Conservation (phyloP, 2,329 filamentous ascomycete genomes). For the Fusarium sp. region DNA sequence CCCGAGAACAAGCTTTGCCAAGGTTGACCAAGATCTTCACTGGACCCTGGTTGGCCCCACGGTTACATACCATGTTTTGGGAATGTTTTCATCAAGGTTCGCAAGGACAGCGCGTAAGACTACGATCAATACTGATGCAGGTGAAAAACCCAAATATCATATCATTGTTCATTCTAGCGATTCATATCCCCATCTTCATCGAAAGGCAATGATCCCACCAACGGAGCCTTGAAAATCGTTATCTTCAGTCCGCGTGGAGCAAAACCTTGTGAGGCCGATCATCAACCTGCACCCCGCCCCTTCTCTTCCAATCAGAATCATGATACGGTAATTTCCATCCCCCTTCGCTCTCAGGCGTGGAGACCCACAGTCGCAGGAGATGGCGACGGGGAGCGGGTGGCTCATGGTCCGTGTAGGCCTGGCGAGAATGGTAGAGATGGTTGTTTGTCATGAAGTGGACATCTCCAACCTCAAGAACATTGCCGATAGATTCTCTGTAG, state of each 20-base stretch:
- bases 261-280: slow-evolving; percentile 17
- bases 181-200: background rate
- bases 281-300: slow-evolving; percentile 65
- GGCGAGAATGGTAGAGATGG: slow-evolving; percentile 82
- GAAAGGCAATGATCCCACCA: background rate
- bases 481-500: slow-evolving; percentile 76
- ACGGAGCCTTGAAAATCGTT: background rate
- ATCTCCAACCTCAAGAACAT: slow-evolving; percentile 85
- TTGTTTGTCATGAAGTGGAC: slow-evolving; percentile 85
- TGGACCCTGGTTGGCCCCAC: background rate
- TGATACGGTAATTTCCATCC: slow-evolving; percentile 85
- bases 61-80: background rate
- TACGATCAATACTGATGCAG: background rate
- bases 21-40: background rate
- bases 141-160: background rate
- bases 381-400: slow-evolving; percentile 77
- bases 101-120: background rate
- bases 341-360: slow-evolving; percentile 80
- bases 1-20: background rate
- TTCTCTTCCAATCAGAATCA: slow-evolving; percentile 82
- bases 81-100: background rate
- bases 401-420: slow-evolving; percentile 74
- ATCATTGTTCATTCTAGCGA: background rate
- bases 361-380: slow-evolving; percentile 84
- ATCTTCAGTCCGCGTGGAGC: slow-evolving; percentile 8